Conservation (phyloP, 352 stramenopile species). For the Phytophthora fragariae region DNA sequence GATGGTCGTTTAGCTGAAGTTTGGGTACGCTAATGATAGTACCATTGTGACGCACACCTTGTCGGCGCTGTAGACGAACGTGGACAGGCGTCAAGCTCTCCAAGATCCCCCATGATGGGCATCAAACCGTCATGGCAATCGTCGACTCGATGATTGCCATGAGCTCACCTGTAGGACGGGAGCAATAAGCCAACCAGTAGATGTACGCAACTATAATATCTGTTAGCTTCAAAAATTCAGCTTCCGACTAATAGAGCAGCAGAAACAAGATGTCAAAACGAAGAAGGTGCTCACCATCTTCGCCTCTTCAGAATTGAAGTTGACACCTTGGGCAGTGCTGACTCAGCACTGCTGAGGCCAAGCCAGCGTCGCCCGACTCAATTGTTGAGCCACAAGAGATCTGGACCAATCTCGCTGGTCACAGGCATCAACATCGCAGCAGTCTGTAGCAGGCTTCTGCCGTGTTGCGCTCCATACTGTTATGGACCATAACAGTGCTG, state of each 20-base stretch:
- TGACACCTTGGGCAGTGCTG: neutral
- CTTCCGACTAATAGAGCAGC: neutral
- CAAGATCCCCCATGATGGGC: conserved; percentile 10
- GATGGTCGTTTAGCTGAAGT: conserved; percentile 1
- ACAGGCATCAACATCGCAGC: neutral
- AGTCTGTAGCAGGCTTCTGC: neutral
- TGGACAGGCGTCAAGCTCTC: conserved; percentile 4
- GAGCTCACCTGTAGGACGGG: neutral
- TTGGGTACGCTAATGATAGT: neutral
- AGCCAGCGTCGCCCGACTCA: neutral
- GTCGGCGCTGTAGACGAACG: neutral
- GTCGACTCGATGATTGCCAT: neutral
- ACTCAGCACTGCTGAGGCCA: too few species aligned
- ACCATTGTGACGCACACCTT: conserved; percentile 4
- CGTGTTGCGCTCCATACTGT: neutral
- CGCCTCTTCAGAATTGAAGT: conserved; percentile 30
- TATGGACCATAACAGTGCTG: neutral
- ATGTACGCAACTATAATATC: too few species aligned
- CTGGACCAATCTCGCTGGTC: neutral
- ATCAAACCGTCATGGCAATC: neutral
- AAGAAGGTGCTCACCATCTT: conserved; percentile 5
- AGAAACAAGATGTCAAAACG: neutral
- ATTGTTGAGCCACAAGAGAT: neutral
- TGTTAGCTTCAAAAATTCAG: neutral
- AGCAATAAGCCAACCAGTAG: neutral